Percentiles rank a stretch among this genome's conserved stretches.
Evolutionary conservation across 169 alveolate species (phyloP).

Genomic region (Plasmodium knowlesi): DNA sequence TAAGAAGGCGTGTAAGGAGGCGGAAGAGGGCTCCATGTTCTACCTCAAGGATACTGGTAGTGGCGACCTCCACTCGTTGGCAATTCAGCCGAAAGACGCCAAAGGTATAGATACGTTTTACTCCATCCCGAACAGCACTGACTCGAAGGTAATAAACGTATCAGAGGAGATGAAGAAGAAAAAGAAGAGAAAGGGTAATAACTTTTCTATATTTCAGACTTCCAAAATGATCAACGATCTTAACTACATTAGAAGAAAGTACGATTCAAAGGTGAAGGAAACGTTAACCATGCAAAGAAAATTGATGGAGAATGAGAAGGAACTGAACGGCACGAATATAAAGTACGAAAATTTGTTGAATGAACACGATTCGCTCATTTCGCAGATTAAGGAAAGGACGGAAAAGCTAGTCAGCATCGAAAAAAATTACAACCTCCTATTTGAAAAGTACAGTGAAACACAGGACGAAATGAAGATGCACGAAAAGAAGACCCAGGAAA

Average conservation of each 20-base stretch:
- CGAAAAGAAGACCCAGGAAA: conserved; percentile 68
- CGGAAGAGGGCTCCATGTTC: background rate
- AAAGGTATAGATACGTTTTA: conserved; percentile 68
- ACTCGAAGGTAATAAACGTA: conserved; percentile 8
- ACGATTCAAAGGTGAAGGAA: conserved; percentile 72
- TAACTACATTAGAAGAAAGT: conserved; percentile 65
- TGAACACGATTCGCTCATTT: conserved; percentile 66
- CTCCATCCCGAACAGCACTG: conserved; percentile 69
- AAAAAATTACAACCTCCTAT: conserved; percentile 64
- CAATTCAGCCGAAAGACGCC: background rate
- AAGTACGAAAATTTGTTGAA: conserved; percentile 63
- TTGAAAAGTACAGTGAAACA: conserved; percentile 68
- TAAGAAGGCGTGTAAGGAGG: conserved; percentile 61
- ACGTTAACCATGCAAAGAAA: conserved; percentile 62
- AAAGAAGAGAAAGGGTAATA: background rate
- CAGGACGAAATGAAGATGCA: conserved; percentile 76
- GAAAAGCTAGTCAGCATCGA: conserved; percentile 58
- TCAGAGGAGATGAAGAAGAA: conserved; percentile 8
- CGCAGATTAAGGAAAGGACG: conserved; percentile 71
- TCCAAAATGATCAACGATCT: conserved; percentile 62
- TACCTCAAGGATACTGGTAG: conserved; percentile 36
- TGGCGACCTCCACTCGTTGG: background rate
- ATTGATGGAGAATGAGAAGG: conserved; percentile 69
- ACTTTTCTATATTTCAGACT: conserved; percentile 35
- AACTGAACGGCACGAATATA: conserved; percentile 29